Evolutionary conservation across 164 flowering plant species (phyloP).

Genomic region (Stephania yunnanensis): DNA sequence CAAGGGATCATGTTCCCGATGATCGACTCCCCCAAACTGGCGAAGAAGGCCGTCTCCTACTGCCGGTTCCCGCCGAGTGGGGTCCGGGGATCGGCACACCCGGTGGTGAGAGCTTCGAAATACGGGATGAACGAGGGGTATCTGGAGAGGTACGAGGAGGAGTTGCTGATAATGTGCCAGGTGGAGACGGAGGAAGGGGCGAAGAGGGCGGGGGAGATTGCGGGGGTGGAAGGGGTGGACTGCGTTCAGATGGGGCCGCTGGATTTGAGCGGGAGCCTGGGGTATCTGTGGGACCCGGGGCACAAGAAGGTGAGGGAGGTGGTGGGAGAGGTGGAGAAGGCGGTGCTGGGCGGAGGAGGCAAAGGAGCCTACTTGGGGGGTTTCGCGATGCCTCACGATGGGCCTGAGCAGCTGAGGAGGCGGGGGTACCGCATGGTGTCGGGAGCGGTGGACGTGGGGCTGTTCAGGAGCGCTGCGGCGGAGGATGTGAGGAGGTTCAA

Average conservation of each 20-base stretch:
- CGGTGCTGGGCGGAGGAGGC: conserved; percentile 23
- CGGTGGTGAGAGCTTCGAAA: conserved; percentile 65
- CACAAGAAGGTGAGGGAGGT: conserved; percentile 45
- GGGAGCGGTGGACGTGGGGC: conserved; percentile 69
- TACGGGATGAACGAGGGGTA: conserved; percentile 82
- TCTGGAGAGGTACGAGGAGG: conserved; percentile 52
- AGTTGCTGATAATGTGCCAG: conserved; percentile 83
- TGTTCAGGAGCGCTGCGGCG: conserved; percentile 62
- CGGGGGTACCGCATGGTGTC: conserved; percentile 82
- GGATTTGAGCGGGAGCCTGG: conserved; percentile 85
- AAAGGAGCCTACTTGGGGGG: conserved; percentile 48
- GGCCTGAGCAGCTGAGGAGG: conserved; percentile 36
- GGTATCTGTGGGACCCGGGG: conserved; percentile 89
- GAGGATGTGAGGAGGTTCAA: conserved; percentile 72
- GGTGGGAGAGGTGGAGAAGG: conserved; percentile 82
- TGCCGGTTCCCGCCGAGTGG: conserved; percentile 82
- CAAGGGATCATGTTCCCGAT: conserved; percentile 94
- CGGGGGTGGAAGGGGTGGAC: conserved; percentile 85
- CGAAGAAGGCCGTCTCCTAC: conserved; percentile 64
- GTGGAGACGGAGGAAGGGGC: conserved; percentile 66
- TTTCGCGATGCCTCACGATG: conserved; percentile 69
- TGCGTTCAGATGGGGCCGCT: conserved; percentile 90
- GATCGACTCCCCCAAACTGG: conserved; percentile 55
- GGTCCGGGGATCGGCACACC: conserved; percentile 82
- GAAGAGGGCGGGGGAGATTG: conserved; percentile 62